These are phyloP conservation scores for Linnemannia elongata DNA, from an alignment of 192 early-diverging fungal genomes.

Conservation along the genomic window DNA sequence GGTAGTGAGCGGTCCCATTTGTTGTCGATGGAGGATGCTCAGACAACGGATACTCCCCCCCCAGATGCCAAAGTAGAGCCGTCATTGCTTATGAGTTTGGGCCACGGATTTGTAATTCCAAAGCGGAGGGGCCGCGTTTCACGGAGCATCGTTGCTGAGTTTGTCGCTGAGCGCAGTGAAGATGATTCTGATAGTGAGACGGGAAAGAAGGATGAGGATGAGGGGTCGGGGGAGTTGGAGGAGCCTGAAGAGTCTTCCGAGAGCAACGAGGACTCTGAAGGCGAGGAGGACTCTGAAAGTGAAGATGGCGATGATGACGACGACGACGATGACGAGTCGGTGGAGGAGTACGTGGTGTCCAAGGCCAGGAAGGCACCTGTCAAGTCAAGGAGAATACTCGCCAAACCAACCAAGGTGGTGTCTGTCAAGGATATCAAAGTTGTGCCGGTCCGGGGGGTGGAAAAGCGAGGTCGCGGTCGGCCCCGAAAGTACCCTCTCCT, in stretches of 20 bases:
- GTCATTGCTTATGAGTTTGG: slow-evolving; percentile 16
- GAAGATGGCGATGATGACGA: neutral
- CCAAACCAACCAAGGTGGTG: neutral
- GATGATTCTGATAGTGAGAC: neutral
- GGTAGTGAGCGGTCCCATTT: slow-evolving; percentile 9
- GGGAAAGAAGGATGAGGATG: neutral
- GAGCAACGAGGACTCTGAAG: no score
- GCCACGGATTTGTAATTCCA: slow-evolving; percentile 40
- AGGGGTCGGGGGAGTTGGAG: no score
- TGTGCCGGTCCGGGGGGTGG: neutral
- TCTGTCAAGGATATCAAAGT: neutral
- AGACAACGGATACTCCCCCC: slow-evolving; percentile 10
- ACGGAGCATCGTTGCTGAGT: slow-evolving; percentile 28
- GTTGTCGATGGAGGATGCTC: slow-evolving; percentile 27
- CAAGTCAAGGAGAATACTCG: no score
- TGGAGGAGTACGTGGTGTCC: neutral
- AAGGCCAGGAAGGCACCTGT: neutral
- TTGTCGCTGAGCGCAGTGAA: slow-evolving; percentile 38
- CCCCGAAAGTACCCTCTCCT: neutral
- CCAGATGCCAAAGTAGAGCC: neutral
- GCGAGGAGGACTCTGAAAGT: neutral
- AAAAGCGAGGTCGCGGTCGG: neutral
- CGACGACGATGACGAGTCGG: neutral
- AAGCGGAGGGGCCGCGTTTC: slow-evolving; percentile 26
- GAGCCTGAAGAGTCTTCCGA: no score